These are phyloP conservation scores for Fistulina hepatica DNA, from an alignment of 1,284 basidiomycete genomes.

Conservation along the genomic window DNA sequence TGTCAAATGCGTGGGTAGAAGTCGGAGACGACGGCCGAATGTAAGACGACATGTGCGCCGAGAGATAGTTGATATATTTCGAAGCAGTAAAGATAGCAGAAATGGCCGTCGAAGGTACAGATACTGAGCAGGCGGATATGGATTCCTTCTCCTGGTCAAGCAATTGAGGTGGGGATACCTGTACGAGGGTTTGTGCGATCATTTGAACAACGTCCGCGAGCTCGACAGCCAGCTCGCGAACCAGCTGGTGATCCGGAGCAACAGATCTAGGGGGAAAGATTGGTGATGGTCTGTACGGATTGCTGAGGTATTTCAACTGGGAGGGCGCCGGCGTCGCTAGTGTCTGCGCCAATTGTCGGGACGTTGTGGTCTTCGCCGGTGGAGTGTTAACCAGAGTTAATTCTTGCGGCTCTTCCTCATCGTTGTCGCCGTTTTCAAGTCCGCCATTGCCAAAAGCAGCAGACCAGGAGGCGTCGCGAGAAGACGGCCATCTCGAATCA, in stretches of 20 bases:
- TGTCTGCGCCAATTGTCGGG: no score
- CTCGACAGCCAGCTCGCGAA: slow-evolving; percentile 65
- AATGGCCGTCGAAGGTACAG: slow-evolving; percentile 76
- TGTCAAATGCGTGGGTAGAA: slow-evolving; percentile 29
- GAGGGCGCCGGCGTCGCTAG: neutral
- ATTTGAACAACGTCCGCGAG: slow-evolving; percentile 81
- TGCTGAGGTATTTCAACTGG: neutral
- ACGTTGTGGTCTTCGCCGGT: no score
- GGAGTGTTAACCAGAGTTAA: no score
- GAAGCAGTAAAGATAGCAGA: slow-evolving; percentile 82
- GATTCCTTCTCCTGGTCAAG: slow-evolving; percentile 87
- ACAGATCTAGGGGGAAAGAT: neutral
- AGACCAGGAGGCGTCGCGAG: no score
- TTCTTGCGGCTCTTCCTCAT: no score
- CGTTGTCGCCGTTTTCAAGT: no score
- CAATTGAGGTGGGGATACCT: slow-evolving; percentile 80
- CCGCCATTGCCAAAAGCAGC: no score
- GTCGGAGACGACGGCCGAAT: slow-evolving; percentile 3
- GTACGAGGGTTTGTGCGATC: slow-evolving; percentile 80
- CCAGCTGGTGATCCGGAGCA: neutral
- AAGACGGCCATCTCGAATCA: no score
- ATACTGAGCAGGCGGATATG: slow-evolving; percentile 76
- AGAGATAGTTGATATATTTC: slow-evolving; percentile 86
- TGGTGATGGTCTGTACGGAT: neutral
- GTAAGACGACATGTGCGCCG: slow-evolving; percentile 61